Percentiles rank a stretch among this genome's conserved stretches.
Conservation (phyloP, 306 rosid genomes). For the Begonia masoniana region DNA sequence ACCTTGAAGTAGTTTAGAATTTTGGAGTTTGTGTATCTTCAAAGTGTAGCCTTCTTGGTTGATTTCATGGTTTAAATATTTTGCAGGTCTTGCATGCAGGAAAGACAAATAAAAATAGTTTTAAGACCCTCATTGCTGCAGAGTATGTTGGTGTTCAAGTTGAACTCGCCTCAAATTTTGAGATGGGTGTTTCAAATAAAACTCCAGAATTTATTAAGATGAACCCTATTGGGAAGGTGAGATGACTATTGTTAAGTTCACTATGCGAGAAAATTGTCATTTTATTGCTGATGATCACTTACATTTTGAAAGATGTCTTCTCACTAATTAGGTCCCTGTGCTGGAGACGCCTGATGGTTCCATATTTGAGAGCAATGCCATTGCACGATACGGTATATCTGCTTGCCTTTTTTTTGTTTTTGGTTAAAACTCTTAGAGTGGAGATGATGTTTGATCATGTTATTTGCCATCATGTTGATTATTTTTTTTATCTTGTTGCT, state of each 20-base stretch:
- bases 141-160: conserved; percentile 50
- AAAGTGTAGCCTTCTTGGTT: no score
- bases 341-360: conserved; percentile 69
- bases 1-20: background rate
- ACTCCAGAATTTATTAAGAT: conserved; percentile 63
- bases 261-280: no score
- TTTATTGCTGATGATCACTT: no score
- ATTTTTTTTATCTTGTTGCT: no score
- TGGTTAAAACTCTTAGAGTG: no score
- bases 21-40: no score
- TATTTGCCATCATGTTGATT: no score
- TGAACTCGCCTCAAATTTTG: conserved; percentile 31
- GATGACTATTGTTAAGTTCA: no score
- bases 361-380: conserved; percentile 74
- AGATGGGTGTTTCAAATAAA: conserved; percentile 63
- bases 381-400: conserved; percentile 56
- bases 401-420: background rate
- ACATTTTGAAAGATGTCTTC: no score
- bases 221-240: conserved; percentile 80
- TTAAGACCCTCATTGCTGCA: conserved; percentile 45
- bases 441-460: no score
- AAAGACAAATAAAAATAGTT: conserved; percentile 39
- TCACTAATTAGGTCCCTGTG: conserved; percentile 47
- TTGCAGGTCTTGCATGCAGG: conserved; percentile 48
- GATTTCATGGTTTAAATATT: background rate